Evolutionary conservation across 129 eudicot genomes (phyloP), one percentile per base, ranked within the genome.

Genomic region (Lactuca sativa): DNA sequence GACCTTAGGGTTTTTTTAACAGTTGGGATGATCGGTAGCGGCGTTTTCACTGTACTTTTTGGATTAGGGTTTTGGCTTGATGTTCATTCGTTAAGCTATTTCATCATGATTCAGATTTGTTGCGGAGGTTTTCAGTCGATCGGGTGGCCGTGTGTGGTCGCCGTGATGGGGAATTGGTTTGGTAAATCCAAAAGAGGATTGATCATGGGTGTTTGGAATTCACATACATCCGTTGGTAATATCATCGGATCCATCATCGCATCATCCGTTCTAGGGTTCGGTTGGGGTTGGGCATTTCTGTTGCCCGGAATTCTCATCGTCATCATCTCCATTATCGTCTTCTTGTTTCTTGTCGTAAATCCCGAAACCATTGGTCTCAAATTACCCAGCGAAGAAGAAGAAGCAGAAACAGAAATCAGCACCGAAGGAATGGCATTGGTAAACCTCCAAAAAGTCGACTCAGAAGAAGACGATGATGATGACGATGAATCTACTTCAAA

Each of bases 141-240:
- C 34, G 99, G 99, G 4, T 95, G 96, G 96, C 99, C 99, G 63
- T 95, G 96, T 72, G 99, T 95, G 43, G 99, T 95, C n/a, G 86
- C 99, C 0, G 84, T 90, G 11, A 86, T 95, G 76, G 99, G 99
- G 36, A 87, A 95, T 55, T 95, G 99, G 99, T 85, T 87, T 75
- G 97, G 97, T 41, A 90, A 85, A 62, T 70, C 78, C 0, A 87
- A 87, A 72, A 74, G 96, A 57, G 99, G 99, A 51, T 66, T 95
- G 79, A 87, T 95, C 5, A 95, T 95, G 99, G 99, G 99, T 32
- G 78, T 84, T 1, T 95, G 99, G 99, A 90, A 72, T 69, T 95
- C 99, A 3, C 90, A 90, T 68, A 84, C 99, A 11, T 95, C 99
- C 0, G 85, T 90, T 16, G 99, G 99, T 4, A 95, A 95, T 44